Conservation (phyloP, 306 rosid genomes). For the Quercus dentata region DNA sequence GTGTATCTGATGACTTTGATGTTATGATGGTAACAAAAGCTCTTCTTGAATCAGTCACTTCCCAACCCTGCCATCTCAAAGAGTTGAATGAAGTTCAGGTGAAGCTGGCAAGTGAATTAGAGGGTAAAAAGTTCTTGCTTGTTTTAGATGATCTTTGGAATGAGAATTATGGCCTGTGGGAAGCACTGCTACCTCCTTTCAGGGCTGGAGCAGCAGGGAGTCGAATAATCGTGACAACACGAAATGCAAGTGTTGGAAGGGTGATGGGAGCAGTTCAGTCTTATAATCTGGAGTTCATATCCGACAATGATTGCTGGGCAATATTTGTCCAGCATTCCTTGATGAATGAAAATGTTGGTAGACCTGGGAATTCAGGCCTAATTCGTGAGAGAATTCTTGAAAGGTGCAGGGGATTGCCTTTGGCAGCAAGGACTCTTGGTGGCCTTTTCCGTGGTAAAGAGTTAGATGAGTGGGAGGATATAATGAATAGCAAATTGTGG, state of each 20-base stretch:
- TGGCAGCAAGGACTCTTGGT: not conserved
- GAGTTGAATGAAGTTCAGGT: not conserved
- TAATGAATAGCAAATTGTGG: not conserved
- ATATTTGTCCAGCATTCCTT: conserved; percentile 6
- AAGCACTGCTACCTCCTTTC: not conserved
- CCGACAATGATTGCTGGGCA: conserved; percentile 1
- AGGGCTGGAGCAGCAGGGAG: conserved; percentile 1
- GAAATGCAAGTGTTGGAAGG: not conserved
- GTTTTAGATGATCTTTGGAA: not conserved
- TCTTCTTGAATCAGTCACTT: not conserved
- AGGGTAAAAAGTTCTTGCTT: not conserved
- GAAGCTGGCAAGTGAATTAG: not conserved
- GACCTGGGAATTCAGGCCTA: not conserved
- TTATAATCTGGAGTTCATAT: not conserved
- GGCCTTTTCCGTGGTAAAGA: not conserved
- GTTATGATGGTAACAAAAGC: not conserved
- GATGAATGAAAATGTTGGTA: not conserved
- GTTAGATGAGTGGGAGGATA: not conserved
- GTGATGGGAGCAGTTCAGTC: not conserved
- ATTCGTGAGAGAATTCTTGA: not conserved
- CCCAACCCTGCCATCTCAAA: not conserved
- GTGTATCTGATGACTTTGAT: not conserved
- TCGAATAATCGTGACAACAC: conserved; percentile 4
- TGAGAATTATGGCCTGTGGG: not conserved
- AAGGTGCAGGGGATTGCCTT: not conserved